Base-by-base conservation (phyloP, 2,329 filamentous ascomycete genomes). In the Nemania serpens region DNA sequence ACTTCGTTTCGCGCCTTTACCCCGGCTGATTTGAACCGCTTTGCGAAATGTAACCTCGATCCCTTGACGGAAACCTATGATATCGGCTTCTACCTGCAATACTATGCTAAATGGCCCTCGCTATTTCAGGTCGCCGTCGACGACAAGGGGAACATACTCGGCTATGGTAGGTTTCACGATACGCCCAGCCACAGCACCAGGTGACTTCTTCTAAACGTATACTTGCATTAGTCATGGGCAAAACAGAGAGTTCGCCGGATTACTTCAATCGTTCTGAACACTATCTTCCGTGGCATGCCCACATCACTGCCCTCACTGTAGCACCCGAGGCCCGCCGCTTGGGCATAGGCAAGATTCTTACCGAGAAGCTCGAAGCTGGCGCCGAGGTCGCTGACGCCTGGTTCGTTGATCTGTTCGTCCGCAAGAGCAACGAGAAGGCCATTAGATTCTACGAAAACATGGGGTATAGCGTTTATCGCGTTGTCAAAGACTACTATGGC, bases 261-360 rank as follows among this genome's bases (percentile, higher is more conserved):
- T 87, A 88, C 55, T 85, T 90, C 74, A 83, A 86, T 61, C 87
- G 87, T 71, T 95, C 91, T 51, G 84, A 89, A 71, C 93, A 97
- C 78, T 96, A 96, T 78, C 89, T 97, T n/a, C 94, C 94, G n/a
- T 98, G 93, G 91, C 95, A 99, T 79, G 94, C 93, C 18, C 95
- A 99, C 77, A 96, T 99, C 73, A 99, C 95, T 4, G 95, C 94
- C 37, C 82, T 99, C 53, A 98, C 95, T 0, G 91, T 99, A 18
- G 89, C 94, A 0, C 95, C 95, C 0, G 87, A 89, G 58, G 92
- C 92, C 51, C 88, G 95, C 29, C 86, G 95, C 45, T 84, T 95
- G 15, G 94, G 95, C 15, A 90, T 97, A 69, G 95, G 94, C 52
- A 91, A 90, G 61, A 88, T 90, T 47, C 82, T 99, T 39, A 93